A percentile compares a stretch with the other conserved stretches of the same genome.
These are phyloP conservation scores for Eutrema salsugineum DNA, from an alignment of 441 rosid genomes.

Conservation along the genomic window DNA sequence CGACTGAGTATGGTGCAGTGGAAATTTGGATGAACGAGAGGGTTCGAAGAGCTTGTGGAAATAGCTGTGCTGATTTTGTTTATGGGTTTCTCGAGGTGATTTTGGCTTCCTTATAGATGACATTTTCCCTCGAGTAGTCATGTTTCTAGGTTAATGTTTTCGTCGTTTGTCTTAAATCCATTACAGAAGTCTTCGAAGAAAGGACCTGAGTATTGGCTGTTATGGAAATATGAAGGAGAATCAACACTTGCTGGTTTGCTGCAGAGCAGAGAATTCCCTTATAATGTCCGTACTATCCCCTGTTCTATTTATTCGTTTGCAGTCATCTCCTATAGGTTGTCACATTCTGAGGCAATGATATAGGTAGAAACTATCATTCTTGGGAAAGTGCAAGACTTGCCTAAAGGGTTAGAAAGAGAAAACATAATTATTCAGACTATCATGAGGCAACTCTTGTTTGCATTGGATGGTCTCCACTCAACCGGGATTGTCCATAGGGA, in stretches of 20 bases:
- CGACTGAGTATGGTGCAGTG: slow-evolving; percentile 92
- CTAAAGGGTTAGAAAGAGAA: slow-evolving; percentile 84
- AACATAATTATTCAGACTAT: slow-evolving; percentile 80
- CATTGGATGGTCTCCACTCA: slow-evolving; percentile 93
- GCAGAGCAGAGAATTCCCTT: slow-evolving; percentile 88
- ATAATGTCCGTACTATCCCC: slow-evolving; percentile 61
- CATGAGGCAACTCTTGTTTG: slow-evolving; percentile 85
- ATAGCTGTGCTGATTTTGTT: slow-evolving; percentile 84
- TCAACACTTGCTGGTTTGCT: slow-evolving; percentile 75
- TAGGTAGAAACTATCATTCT: slow-evolving; percentile 88
- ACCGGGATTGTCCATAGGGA: slow-evolving; percentile 96
- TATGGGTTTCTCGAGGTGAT: slow-evolving; percentile 86
- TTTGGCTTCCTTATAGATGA: slow-evolving; percentile 17
- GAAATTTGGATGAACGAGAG: slow-evolving; percentile 99
- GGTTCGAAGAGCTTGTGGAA: slow-evolving; percentile 90
- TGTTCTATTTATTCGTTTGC: background rate
- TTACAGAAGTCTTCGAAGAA: slow-evolving; percentile 76
- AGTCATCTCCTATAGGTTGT: background rate
- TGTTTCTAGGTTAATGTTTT: background rate
- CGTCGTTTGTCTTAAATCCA: slow-evolving; percentile 3
- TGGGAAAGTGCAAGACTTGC: slow-evolving; percentile 71
- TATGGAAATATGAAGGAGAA: slow-evolving; percentile 87
- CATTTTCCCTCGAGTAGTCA: background rate
- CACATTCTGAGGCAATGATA: background rate
- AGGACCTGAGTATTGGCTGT: slow-evolving; percentile 79